Evolutionary conservation across 1,139 yeast genomes (phyloP), one percentile per base, ranked within the genome.

Genomic region (Geotrichum reessii): DNA sequence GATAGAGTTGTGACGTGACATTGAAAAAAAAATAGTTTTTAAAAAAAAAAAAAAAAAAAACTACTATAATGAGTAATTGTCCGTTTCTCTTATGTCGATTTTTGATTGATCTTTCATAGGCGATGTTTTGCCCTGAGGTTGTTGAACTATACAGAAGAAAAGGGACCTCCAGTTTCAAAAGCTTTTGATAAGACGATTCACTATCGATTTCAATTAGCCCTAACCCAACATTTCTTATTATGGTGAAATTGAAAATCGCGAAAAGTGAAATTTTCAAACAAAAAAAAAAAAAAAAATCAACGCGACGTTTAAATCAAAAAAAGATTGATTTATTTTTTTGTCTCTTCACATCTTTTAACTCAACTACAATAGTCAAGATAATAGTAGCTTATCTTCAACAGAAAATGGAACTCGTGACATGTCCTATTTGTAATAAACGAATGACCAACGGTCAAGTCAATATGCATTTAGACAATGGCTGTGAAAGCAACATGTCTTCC

Each of bases 381-480:
- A n/a, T n/a, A n/a, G n/a, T n/a, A n/a, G n/a, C 31, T 33, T 6
- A 14, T 14, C n/a, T 33, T 33, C 6, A 5, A 5, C 40, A 19
- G 24, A 47, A 27, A 17, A 54, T 58, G 61, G 58, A 55, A 17
- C 50, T 55, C 22, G 61, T 58, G 3, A 52, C 50, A 44, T 75
- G 78, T 58, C 78, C 78, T 0, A 61, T 74, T 5, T 75, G 78
- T 61, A 66, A 67, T 52, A 62, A 63, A 62, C 61, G 63, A 12
- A 69, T 75, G 24, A 65, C 74, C 0, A 67, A 68, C 53, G 61
- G 63, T 24, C 64, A 59, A 25, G 72, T 75, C 47, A 74, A 74
- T 53, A 59, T 63, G 44, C 78, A 75, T 61, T 63, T 75, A n/a
- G 78, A 75, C 60, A 61, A 63, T 28, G 74, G 75, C 6, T 74